Conservation (phyloP, 1,284 basidiomycete genomes). For the Ustilago curta region DNA sequence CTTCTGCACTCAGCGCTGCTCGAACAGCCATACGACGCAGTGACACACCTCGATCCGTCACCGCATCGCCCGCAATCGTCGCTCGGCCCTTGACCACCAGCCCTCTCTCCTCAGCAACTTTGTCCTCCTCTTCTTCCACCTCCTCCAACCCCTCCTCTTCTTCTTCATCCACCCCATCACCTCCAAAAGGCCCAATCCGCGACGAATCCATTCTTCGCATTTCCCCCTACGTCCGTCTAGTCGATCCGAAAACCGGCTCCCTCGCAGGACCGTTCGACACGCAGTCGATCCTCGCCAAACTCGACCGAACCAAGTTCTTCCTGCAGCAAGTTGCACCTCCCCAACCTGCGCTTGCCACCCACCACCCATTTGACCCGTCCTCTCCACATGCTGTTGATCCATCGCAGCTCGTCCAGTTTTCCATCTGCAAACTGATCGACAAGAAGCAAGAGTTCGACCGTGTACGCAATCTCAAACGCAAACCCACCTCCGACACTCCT, state of each 20-base stretch:
- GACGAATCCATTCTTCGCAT: slow-evolving; percentile 44
- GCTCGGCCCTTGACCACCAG: not conserved
- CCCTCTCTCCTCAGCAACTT: not conserved
- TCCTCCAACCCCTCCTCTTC: slow-evolving; percentile 3
- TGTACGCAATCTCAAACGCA: slow-evolving; percentile 42
- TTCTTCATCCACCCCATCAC: not conserved
- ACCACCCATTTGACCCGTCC: slow-evolving; percentile 17
- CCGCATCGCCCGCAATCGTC: not conserved
- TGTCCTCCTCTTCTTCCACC: not conserved
- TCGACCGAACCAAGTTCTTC: slow-evolving; percentile 55
- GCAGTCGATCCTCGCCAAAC: slow-evolving; percentile 47
- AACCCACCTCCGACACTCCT: slow-evolving; percentile 6
- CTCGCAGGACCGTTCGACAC: slow-evolving; percentile 53
- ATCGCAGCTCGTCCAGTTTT: slow-evolving; percentile 38
- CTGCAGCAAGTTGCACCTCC: slow-evolving; percentile 58
- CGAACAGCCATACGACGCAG: not conserved
- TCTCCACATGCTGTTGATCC: slow-evolving; percentile 8
- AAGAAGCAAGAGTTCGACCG: slow-evolving; percentile 69
- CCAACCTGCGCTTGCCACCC: slow-evolving; percentile 15
- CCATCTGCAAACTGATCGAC: slow-evolving; percentile 70
- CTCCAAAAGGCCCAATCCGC: slow-evolving; percentile 19
- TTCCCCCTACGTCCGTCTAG: slow-evolving; percentile 46
- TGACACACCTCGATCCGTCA: not conserved
- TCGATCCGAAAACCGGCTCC: slow-evolving; percentile 58
- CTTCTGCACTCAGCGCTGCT: not conserved